Base-by-base conservation (phyloP, 148 eudicot species). In the Suaeda aralocaspica region DNA sequence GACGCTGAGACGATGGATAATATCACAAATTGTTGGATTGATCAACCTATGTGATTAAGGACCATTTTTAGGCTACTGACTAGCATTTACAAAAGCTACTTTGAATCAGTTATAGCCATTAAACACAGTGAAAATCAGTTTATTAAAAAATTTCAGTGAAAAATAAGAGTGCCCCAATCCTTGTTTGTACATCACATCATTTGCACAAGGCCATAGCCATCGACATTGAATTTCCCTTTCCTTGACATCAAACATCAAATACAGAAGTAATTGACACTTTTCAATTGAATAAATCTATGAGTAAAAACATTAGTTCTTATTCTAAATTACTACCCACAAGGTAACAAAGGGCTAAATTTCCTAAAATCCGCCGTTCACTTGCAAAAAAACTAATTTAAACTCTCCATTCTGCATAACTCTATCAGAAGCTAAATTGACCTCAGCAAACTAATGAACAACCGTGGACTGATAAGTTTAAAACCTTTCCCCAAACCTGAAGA, bases 401-500 rank as follows among this genome's bases (percentile, higher is more conserved):
- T 64, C 62, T 19, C 48, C 52, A 56, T 44, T 73, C 63, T 73
- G 53, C 76, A 66, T 26, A 44, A 73, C 44, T 64, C 76, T 66
- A 66, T 45, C 56, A 39, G 22, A 59, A 66, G 57, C 70, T 53
- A 56, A 42, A 65, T 63, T 25, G 10, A 60, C 55, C 68, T 60
- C 62, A 48, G 31, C 41, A 36, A 61, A 68, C 64, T 61, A 60
- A 62, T 6, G 26, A 48, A 57, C 50, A 28, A 63, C 9, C 59
- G 57, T 39, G 41, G 53, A 61, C 28, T 33, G 22, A 60, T 33
- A 51, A 50, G 18, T 12, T 85, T 76, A 94, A 81, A 91, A 94
- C 81, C 99, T 87, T 88, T 94, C 99, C 22, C 99, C 99, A 70
- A 91, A 89, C 45, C 93, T 78, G 86, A 91, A 91, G 86, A 94